Conservation (phyloP, 148 eudicot genomes). For the Polygonum maritimum region DNA sequence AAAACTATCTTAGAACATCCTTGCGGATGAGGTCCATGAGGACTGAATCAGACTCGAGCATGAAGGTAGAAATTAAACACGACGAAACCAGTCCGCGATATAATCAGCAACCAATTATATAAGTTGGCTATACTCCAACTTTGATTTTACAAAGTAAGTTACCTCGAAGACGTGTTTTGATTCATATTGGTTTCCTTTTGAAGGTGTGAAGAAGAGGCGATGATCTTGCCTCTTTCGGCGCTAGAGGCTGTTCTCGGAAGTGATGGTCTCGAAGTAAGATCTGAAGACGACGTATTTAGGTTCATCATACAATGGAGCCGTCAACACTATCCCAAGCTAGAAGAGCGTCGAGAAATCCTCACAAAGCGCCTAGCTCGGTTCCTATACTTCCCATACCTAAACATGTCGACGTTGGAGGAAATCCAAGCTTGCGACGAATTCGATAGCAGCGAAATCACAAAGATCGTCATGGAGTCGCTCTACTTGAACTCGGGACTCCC, state of each 20-base stretch:
- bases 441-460: neutral
- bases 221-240: slow-evolving; percentile 68
- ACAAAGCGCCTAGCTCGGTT: slow-evolving; percentile 49
- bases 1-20: no score
- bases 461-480: neutral
- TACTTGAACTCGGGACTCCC: neutral
- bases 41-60: no score
- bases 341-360: slow-evolving; percentile 70
- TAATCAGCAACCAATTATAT: no score
- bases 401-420: slow-evolving; percentile 28
- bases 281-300: slow-evolving; percentile 73
- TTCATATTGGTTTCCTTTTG: no score
- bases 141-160: no score
- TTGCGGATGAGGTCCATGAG: no score
- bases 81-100: no score
- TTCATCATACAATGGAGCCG: slow-evolving; percentile 71
- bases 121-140: no score
- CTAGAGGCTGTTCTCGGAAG: slow-evolving; percentile 54
- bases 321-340: slow-evolving; percentile 48
- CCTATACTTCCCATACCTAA: slow-evolving; percentile 75
- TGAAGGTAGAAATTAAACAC: no score
- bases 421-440: neutral
- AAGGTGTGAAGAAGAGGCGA: slow-evolving; percentile 39
- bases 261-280: slow-evolving; percentile 62
- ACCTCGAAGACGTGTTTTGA: no score